A percentile compares a stretch with the other conserved stretches of the same genome.
phyloP scores from a whole-genome alignment of 495 filamentous ascomycete species.

The Oleoguttula mirabilis region DNA sequence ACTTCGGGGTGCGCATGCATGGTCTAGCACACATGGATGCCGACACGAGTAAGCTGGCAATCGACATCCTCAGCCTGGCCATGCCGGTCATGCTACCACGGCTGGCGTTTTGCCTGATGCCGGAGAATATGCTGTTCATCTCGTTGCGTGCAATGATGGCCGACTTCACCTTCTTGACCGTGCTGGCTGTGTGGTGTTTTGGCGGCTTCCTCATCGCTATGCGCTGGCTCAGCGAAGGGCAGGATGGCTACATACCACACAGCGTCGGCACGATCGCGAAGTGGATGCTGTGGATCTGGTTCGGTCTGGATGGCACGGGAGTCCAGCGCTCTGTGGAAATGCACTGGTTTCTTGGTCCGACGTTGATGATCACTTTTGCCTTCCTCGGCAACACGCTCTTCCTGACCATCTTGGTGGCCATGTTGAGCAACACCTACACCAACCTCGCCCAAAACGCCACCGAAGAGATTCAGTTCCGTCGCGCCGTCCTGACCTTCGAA shows the following conservation, averaged over 20 bases:
- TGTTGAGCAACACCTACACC: constrained; percentile 60
- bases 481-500: constrained; percentile 61
- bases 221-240: constrained; percentile 44
- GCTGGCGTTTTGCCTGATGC: constrained; percentile 60
- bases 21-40: constrained; percentile 34
- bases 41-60: constrained; percentile 41
- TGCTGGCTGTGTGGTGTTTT: constrained; percentile 60
- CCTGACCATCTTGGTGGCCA: constrained; percentile 62
- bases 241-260: constrained; percentile 28
- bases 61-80: constrained; percentile 56
- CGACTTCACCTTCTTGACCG: constrained; percentile 53
- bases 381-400: constrained; percentile 68
- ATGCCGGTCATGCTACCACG: constrained; percentile 61
- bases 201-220: constrained; percentile 60
- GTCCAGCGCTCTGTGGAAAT: constrained; percentile 53
- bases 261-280: constrained; percentile 48
- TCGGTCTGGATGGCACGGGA: constrained; percentile 61
- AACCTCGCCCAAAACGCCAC: constrained; percentile 52
- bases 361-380: constrained; percentile 58
- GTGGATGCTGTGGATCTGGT: constrained; percentile 78
- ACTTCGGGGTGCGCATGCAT: constrained; percentile 48
- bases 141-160: constrained; percentile 62
- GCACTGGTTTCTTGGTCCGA: constrained; percentile 53
- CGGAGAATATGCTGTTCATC: constrained; percentile 62
- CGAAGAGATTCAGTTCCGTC: constrained; percentile 59